Percentiles rank a stretch among this genome's conserved stretches.
Evolutionary conservation across 495 filamentous ascomycete genomes (phyloP).

Genomic region (Aspergillus biplanus): DNA sequence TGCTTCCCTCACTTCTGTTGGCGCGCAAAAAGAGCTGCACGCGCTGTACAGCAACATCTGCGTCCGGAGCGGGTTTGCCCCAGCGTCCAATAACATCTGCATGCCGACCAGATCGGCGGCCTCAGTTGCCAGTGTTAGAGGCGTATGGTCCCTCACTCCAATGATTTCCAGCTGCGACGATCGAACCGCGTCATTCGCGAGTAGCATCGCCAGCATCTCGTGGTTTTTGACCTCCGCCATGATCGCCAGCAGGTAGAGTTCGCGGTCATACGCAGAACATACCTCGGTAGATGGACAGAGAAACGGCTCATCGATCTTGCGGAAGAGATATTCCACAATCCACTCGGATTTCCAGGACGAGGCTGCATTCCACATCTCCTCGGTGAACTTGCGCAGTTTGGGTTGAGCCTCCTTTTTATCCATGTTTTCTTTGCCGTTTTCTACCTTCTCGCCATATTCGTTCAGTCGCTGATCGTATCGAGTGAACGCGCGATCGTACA

Average conservation of each 20-base stretch:
- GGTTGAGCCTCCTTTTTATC: no score
- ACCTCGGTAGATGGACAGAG: background rate
- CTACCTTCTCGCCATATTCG: background rate
- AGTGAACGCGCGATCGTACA: background rate
- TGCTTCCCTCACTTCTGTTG: no score
- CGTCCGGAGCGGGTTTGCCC: background rate
- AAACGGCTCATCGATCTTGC: background rate
- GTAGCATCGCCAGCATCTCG: background rate
- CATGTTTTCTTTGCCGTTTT: background rate
- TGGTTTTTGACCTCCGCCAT: background rate
- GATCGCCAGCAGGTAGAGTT: background rate
- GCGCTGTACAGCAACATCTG: background rate
- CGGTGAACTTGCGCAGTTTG: background rate
- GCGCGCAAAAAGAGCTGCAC: background rate
- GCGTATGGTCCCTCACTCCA: background rate
- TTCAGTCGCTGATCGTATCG: background rate
- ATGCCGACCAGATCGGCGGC: background rate
- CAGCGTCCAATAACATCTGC: background rate
- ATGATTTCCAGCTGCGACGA: background rate
- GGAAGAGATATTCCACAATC: background rate
- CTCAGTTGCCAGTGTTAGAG: background rate
- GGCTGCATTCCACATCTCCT: background rate
- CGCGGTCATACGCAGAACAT: background rate
- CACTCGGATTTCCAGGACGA: background rate
- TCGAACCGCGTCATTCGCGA: background rate